Evolutionary conservation across 441 rosid species (phyloP), one percentile per base, ranked within the genome.

Genomic region (Mallotus repandus): DNA sequence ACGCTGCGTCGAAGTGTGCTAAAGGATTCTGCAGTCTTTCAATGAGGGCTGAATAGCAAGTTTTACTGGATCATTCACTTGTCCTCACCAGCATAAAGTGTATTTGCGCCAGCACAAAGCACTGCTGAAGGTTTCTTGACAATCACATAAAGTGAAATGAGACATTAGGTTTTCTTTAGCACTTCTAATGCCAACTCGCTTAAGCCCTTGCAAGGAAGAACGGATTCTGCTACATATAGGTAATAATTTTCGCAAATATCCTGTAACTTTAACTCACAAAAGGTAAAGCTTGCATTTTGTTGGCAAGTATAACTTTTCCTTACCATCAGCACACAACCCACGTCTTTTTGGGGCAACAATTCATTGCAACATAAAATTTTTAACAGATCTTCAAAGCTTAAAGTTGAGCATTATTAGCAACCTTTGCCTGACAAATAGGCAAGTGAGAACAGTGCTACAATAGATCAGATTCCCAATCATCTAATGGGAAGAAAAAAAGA

Each of bases 391-490:
- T 68, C 46, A 63, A 55, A 41, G 41, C 13, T 69, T 45, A 9
- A 56, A 50, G 55, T 25, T 68, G 57, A 72, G 7, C 60, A 21
- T 70, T 46, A 21, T 48, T 12, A 29, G n/a, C 57, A 62, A 29
- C 21, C 69, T n/a, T 54, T 49, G 48, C 74, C 19, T 63, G 48
- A 9, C 35, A 38, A 55, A 59, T 18, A 8, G 38, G 66, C 19
- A 69, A 10, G 18, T n/a, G 46, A 3, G 14, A 45, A 32, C 18
- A 32, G 59, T 7, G 5, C 55, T 19, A 21, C 25, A 49, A 11
- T 0, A 54, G 18, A 43, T 12, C n/a, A 8, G 21, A 12, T 63
- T 66, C 18, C 9, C 41, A 48, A 14, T 60, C 22, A 54, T 61
- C 68, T 46, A 3, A 29, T 43, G 35, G 6, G 0, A 3, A 49